Evolutionary conservation across 2,329 filamentous ascomycete species (phyloP).

Genomic region (Remersonia thermophila): DNA sequence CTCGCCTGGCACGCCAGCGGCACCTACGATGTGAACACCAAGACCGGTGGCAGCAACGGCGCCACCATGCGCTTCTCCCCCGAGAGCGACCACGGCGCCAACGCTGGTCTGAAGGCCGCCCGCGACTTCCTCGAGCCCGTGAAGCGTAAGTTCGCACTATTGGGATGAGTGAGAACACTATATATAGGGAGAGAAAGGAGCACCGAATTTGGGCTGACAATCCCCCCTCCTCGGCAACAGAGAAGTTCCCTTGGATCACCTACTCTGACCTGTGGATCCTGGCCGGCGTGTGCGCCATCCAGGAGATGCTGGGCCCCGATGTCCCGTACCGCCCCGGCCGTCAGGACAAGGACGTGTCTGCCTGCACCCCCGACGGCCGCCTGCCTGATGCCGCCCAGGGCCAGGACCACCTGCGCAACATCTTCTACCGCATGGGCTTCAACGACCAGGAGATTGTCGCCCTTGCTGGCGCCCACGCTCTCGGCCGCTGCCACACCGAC

Average conservation of each 20-base stretch:
- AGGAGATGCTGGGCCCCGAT: slow-evolving; percentile 85
- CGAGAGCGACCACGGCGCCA: slow-evolving; percentile 83
- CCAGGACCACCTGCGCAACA: slow-evolving; percentile 69
- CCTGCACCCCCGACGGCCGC: slow-evolving; percentile 89
- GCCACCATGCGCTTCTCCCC: slow-evolving; percentile 94
- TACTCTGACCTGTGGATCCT: slow-evolving; percentile 98
- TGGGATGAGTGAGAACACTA: neutral
- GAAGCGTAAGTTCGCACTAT: slow-evolving; percentile 46
- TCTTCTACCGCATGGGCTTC: slow-evolving; percentile 97
- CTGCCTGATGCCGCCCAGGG: slow-evolving; percentile 60
- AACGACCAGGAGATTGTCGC: slow-evolving; percentile 95
- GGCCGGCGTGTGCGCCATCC: slow-evolving; percentile 69
- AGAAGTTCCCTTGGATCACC: slow-evolving; percentile 84
- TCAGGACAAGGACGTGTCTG: slow-evolving; percentile 61
- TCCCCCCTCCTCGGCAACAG: too few relatives aligned
- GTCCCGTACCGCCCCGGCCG: slow-evolving; percentile 87
- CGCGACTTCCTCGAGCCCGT: slow-evolving; percentile 89
- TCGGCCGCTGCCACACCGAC: slow-evolving; percentile 78
- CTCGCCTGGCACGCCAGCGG: slow-evolving; percentile 91
- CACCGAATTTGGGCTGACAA: too few relatives aligned
- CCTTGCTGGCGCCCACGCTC: slow-evolving; percentile 70
- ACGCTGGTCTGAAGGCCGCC: slow-evolving; percentile 75
- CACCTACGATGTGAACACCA: slow-evolving; percentile 79
- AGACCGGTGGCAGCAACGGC: slow-evolving; percentile 87
- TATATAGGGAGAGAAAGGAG: too few relatives aligned